Base-by-base conservation (phyloP, 2,329 filamentous ascomycete species). In the Fusarium metavorans region DNA sequence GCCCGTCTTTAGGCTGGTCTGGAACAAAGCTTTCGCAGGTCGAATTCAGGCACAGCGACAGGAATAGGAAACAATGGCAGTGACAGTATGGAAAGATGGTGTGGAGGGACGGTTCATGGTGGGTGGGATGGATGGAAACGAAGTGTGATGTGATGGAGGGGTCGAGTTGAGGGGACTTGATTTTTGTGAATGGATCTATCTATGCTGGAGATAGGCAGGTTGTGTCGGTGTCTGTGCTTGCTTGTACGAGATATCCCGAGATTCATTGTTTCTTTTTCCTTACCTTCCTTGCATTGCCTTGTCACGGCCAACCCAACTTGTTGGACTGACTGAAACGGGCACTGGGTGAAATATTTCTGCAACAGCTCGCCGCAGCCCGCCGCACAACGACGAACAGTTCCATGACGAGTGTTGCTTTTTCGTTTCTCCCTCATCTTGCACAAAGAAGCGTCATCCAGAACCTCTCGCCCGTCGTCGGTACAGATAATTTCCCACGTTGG, bases 401-500 rank as follows among this genome's bases (percentile, higher is more conserved):
- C 27, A 35, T 45, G 39, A 34, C 39, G 30, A 61, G 27, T 60
- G 68, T 72, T 72, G 57, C 72, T 70, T 75, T 71, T 70, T 61
- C 45, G 6, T 11, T 23, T 25, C 37, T 57, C 16, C 34, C 32
- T 57, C 52, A n/a, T 56, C 32, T 27, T 62, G 57, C 25, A 25
- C 39, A 52, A 35, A 59, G 39, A 67, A 45, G 60, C 34, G 45
- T 13, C 39, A 43, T 52, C 43, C 30, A 69, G 62, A 66, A 34
- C 20, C 32, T 60, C 67, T 54, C 66, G 52, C 43, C 64, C 63
- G 41, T 59, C 64, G 64, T 72, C 60, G 68, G 52, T 45, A 71
- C 64, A 78, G 73, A 75, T 73, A 78, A 78, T 78, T 78, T 78
- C 76, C 73, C 75, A 71, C 43, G 69, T 70, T 75, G 73, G 71